phyloP scores from a whole-genome alignment of 371 early-diverging fungal genomes.

The Mucor mucedo region DNA sequence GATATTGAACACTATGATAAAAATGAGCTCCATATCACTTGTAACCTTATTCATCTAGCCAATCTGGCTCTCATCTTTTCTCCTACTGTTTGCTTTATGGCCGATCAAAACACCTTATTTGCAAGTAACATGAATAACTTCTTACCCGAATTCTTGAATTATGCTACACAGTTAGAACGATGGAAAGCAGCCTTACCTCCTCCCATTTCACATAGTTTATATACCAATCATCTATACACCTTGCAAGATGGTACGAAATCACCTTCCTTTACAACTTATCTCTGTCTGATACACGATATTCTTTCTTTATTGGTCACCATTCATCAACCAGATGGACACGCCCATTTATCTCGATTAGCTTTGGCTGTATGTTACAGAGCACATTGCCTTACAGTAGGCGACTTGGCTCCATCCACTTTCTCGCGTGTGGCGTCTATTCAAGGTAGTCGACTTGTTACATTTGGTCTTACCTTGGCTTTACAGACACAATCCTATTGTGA shows the following conservation, averaged over 20 bases:
- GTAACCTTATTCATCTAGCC: conserved; percentile 25
- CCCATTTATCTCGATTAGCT: conserved; percentile 2
- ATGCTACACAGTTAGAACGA: conserved; percentile 10
- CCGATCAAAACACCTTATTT: conserved; percentile 14
- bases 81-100: conserved; percentile 17
- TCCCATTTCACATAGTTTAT: conserved; percentile 1
- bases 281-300: conserved; percentile 23
- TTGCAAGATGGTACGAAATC: neutral
- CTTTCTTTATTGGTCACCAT: conserved; percentile 16
- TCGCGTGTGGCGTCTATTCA: conserved; percentile 25
- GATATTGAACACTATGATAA: conserved; percentile 31
- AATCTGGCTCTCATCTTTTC: conserved; percentile 15
- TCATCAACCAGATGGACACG: conserved; percentile 3
- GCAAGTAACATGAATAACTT: neutral
- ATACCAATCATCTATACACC: neutral
- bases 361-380: conserved; percentile 14
- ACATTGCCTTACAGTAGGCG: conserved; percentile 3
- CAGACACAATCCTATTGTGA: conserved; percentile 15
- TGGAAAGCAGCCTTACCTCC: conserved; percentile 16
- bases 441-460: conserved; percentile 22
- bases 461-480: conserved; percentile 23
- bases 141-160: conserved; percentile 5
- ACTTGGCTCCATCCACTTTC: conserved; percentile 7
- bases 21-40: conserved; percentile 16
- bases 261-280: conserved; percentile 13